A percentile compares a stretch with the other conserved stretches of the same genome.
Evolutionary conservation across 805 yeast genomes (phyloP).

Genomic region (Ogataea ganodermae): DNA sequence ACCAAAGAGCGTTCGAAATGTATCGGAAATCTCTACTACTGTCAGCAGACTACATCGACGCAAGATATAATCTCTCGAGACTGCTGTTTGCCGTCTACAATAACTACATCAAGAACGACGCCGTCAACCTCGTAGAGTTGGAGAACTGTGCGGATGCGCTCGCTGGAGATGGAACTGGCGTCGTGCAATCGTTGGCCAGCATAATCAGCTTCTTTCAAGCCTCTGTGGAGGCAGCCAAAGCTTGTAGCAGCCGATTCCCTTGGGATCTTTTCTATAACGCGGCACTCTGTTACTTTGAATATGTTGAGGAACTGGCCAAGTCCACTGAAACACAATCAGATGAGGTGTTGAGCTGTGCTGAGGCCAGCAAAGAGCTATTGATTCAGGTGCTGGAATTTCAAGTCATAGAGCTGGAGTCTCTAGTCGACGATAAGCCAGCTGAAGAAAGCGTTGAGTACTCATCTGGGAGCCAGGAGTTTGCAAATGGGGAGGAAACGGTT

Average conservation of each 20-base stretch:
- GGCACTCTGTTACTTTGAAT: conserved; percentile 49
- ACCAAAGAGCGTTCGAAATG: conserved; percentile 53
- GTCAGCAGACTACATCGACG: conserved; percentile 40
- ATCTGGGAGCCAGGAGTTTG: conserved; percentile 6
- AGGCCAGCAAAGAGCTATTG: conserved; percentile 27
- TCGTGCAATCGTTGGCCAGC: conserved; percentile 40
- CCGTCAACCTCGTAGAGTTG: conserved; percentile 38
- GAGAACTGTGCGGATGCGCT: conserved; percentile 36
- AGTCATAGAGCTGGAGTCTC: conserved; percentile 25
- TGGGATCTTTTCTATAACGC: conserved; percentile 50
- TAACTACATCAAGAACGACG: conserved; percentile 50
- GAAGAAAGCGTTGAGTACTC: conserved; percentile 3
- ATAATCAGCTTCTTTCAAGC: conserved; percentile 43
- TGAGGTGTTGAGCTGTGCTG: conserved; percentile 24
- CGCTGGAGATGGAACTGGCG: conserved; percentile 33
- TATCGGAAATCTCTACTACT: conserved; percentile 43
- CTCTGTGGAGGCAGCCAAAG: conserved; percentile 33
- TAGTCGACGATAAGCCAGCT: conserved; percentile 18
- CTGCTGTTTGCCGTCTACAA: conserved; percentile 59
- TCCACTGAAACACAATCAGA: conserved; percentile 13
- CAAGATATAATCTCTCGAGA: conserved; percentile 60
- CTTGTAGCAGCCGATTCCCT: conserved; percentile 21
- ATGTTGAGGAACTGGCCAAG: conserved; percentile 41
- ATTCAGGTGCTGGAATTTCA: conserved; percentile 32
- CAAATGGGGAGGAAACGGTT: conserved; percentile 25